Evolutionary conservation across 768 basidiomycete species (phyloP).

Genomic region (Ramaria sp.): DNA sequence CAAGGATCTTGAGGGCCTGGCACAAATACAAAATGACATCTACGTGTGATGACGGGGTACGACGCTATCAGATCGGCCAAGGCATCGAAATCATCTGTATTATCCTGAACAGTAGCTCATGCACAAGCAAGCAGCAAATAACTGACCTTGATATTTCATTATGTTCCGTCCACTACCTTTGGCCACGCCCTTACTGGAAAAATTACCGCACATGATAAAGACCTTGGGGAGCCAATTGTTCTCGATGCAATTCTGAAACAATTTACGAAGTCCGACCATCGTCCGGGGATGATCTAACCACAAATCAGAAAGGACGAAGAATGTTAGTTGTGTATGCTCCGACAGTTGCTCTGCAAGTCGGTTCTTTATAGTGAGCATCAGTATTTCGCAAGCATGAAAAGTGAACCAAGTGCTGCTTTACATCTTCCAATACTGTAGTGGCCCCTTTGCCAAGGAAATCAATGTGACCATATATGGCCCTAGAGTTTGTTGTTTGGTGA

Average conservation of each 20-base stretch:
- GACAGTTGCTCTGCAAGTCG: slow-evolving; percentile 52
- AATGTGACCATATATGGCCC: slow-evolving; percentile 90
- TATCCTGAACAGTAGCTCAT: not conserved
- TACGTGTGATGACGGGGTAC: slow-evolving; percentile 66
- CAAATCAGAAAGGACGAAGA: slow-evolving; percentile 92
- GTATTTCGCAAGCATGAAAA: not conserved
- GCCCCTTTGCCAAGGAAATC: slow-evolving; percentile 96
- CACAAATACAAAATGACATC: slow-evolving; percentile 86
- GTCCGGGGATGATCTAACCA: slow-evolving; percentile 90
- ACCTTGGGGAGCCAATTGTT: slow-evolving; percentile 80
- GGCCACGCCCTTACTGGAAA: slow-evolving; percentile 71
- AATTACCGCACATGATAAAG: slow-evolving; percentile 92
- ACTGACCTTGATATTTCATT: slow-evolving; percentile 73
- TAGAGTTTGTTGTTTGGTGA: slow-evolving; percentile 21
- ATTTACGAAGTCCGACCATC: slow-evolving; percentile 63
- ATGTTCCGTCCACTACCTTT: slow-evolving; percentile 73
- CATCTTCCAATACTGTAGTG: slow-evolving; percentile 85
- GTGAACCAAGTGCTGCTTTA: slow-evolving; percentile 25
- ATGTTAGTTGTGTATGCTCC: slow-evolving; percentile 67
- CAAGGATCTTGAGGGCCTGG: slow-evolving; percentile 88
- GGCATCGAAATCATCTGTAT: slow-evolving; percentile 72
- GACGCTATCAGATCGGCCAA: slow-evolving; percentile 77
- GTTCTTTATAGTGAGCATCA: slow-evolving; percentile 27
- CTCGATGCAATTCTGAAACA: slow-evolving; percentile 87
- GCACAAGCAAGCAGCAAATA: not conserved